These are phyloP conservation scores for Podospora appendiculata DNA, from an alignment of 495 filamentous ascomycete genomes.

Conservation along the genomic window DNA sequence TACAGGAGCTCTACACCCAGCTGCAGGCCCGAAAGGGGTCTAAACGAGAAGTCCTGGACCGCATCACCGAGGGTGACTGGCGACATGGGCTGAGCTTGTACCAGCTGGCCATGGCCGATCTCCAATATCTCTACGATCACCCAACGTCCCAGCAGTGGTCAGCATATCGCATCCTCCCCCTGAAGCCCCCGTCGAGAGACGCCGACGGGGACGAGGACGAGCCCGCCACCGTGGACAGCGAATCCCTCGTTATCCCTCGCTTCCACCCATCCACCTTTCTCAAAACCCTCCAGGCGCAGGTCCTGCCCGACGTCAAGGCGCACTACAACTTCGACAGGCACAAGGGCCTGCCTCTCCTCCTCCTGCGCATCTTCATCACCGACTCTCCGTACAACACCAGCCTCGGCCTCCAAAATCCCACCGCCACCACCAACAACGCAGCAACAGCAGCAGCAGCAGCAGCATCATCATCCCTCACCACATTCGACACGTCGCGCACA, in stretches of 20 bases:
- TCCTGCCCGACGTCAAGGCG: slow-evolving; percentile 67
- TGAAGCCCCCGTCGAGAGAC: slow-evolving; percentile 26
- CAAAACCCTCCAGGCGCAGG: slow-evolving; percentile 59
- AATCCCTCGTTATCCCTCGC: slow-evolving; percentile 50
- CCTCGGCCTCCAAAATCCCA: slow-evolving; percentile 29
- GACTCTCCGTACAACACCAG: slow-evolving; percentile 62
- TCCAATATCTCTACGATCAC: slow-evolving; percentile 72
- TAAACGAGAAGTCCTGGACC: slow-evolving; percentile 66
- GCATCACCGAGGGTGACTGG: slow-evolving; percentile 78
- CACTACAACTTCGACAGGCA: slow-evolving; percentile 69
- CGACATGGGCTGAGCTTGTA: slow-evolving; percentile 66
- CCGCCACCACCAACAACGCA: background rate
- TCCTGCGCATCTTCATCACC: slow-evolving; percentile 67
- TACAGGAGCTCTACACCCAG: slow-evolving; percentile 53
- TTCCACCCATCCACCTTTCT: slow-evolving; percentile 73
- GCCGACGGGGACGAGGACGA: slow-evolving; percentile 18
- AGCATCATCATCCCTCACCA: slow-evolving; percentile 17
- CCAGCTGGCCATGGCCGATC: slow-evolving; percentile 73
- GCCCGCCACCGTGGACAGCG: slow-evolving; percentile 25
- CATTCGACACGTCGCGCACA: slow-evolving; percentile 50
- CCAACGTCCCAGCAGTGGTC: slow-evolving; percentile 67
- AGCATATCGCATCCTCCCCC: slow-evolving; percentile 50
- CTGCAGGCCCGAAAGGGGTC: slow-evolving; percentile 53
- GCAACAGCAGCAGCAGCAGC: background rate
- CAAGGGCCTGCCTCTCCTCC: slow-evolving; percentile 51